Percentiles rank a stretch among this genome's conserved stretches.
Evolutionary conservation across 1,284 basidiomycete genomes (phyloP).

Genomic region (Marasmius sp.): DNA sequence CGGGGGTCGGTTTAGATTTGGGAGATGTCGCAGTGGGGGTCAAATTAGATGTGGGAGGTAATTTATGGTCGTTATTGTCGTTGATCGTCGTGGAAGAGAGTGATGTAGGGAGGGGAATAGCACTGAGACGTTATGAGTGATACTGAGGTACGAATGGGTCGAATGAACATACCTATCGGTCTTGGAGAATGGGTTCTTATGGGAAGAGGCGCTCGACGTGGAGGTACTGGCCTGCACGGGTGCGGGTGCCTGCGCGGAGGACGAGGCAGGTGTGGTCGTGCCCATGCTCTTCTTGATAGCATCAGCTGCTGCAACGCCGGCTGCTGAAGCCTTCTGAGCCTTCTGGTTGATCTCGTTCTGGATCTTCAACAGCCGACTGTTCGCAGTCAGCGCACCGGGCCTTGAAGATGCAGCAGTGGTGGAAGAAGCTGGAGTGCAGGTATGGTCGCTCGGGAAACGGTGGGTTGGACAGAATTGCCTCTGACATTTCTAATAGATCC

Average conservation of each 20-base stretch:
- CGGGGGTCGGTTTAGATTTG: slow-evolving; percentile 28
- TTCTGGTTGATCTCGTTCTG: slow-evolving; percentile 31
- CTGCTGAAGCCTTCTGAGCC: slow-evolving; percentile 32
- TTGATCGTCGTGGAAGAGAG: slow-evolving; percentile 11
- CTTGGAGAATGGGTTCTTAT: slow-evolving; percentile 58
- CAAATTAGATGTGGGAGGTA: slow-evolving; percentile 14
- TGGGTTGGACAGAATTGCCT: slow-evolving; percentile 72
- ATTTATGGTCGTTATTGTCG: slow-evolving; percentile 14
- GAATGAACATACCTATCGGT: slow-evolving; percentile 63
- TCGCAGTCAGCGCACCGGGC: slow-evolving; percentile 16
- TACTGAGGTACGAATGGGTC: slow-evolving; percentile 38
- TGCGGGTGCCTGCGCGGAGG: slow-evolving; percentile 18
- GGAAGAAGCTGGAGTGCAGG: slow-evolving; percentile 37
- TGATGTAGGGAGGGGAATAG: slow-evolving; percentile 26
- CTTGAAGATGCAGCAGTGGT: slow-evolving; percentile 11
- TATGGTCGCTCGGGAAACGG: slow-evolving; percentile 70
- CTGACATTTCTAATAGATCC: slow-evolving; percentile 53
- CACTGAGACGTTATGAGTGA: slow-evolving; percentile 66
- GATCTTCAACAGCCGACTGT: slow-evolving; percentile 22
- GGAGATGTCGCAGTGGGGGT: slow-evolving; percentile 21
- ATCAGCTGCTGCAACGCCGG: slow-evolving; percentile 42
- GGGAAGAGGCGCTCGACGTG: slow-evolving; percentile 20
- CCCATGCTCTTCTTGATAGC: slow-evolving; percentile 40
- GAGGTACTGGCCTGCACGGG: slow-evolving; percentile 18
- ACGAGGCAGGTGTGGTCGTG: slow-evolving; percentile 14